These are phyloP conservation scores for Cryptosporidium muris DNA, from an alignment of 169 alveolate genomes.

Conservation along the genomic window DNA sequence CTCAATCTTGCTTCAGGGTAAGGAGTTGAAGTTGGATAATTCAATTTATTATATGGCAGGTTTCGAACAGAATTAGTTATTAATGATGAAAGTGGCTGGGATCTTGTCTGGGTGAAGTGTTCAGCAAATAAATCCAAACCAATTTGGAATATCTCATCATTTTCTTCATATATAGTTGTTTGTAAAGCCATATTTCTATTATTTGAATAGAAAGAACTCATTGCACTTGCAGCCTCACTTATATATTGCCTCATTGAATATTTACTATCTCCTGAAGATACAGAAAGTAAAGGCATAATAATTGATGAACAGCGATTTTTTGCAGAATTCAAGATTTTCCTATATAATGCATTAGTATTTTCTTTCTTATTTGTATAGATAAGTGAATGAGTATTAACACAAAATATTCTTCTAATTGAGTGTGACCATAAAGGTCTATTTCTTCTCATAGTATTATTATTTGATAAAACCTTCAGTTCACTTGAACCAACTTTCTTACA, in stretches of 20 bases:
- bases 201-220: constrained; percentile 23
- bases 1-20: too few relatives aligned
- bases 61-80: too few relatives aligned
- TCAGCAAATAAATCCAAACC: constrained; percentile 40
- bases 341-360: neutral
- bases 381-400: constrained; percentile 15
- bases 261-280: constrained; percentile 4
- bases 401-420: constrained; percentile 13
- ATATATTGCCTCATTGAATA: constrained; percentile 31
- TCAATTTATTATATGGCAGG: too few relatives aligned
- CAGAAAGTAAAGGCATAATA: constrained; percentile 25
- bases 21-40: too few relatives aligned
- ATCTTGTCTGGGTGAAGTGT: neutral
- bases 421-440: neutral
- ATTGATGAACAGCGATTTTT: constrained; percentile 25
- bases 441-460: neutral
- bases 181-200: constrained; percentile 17
- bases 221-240: constrained; percentile 19
- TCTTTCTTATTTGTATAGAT: constrained; percentile 21
- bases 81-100: neutral
- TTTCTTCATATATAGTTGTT: constrained; percentile 14
- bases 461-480: constrained; percentile 33
- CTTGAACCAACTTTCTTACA: constrained; percentile 46
- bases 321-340: constrained; percentile 42
- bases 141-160: neutral